These are phyloP conservation scores for Sarocladiaceae sp. DNA, from an alignment of 2,329 filamentous ascomycete species.

Conservation along the genomic window DNA sequence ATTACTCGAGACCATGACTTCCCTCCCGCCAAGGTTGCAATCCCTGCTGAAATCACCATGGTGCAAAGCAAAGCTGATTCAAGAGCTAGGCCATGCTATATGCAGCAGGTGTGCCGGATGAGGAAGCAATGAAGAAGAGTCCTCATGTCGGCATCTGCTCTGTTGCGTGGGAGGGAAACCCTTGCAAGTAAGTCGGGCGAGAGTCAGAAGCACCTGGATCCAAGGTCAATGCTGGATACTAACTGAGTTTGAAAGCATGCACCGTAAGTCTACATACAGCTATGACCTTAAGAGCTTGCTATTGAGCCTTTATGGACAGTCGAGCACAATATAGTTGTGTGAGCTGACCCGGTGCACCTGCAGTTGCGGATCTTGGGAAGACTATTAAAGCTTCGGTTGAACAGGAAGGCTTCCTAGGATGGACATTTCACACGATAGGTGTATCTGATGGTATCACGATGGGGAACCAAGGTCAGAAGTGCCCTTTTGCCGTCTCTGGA, in stretches of 20 bases:
- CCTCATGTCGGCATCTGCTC: slow-evolving; percentile 88
- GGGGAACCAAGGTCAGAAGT: slow-evolving; percentile 71
- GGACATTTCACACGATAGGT: slow-evolving; percentile 94
- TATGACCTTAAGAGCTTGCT: neutral
- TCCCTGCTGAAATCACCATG: neutral
- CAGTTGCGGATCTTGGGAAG: slow-evolving; percentile 80
- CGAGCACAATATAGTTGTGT: too few species aligned
- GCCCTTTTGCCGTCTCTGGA: neutral
- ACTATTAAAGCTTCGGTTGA: slow-evolving; percentile 79
- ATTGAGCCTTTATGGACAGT: too few species aligned
- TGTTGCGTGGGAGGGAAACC: slow-evolving; percentile 97
- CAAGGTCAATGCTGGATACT: too few species aligned
- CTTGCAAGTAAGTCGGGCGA: slow-evolving; percentile 71
- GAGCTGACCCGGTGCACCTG: too few species aligned
- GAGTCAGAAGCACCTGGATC: too few species aligned
- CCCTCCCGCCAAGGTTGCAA: slow-evolving; percentile 77
- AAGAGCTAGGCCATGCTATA: slow-evolving; percentile 79
- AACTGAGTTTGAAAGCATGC: neutral
- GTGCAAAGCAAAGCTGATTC: neutral
- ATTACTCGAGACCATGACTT: slow-evolving; percentile 85
- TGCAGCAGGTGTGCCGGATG: slow-evolving; percentile 80
- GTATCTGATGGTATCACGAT: slow-evolving; percentile 92
- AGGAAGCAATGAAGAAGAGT: slow-evolving; percentile 80
- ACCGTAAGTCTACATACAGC: slow-evolving; percentile 32
- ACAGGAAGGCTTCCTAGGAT: slow-evolving; percentile 83